Evolutionary conservation across 148 eudicot species (phyloP).

Genomic region (Persicaria maculosa): DNA sequence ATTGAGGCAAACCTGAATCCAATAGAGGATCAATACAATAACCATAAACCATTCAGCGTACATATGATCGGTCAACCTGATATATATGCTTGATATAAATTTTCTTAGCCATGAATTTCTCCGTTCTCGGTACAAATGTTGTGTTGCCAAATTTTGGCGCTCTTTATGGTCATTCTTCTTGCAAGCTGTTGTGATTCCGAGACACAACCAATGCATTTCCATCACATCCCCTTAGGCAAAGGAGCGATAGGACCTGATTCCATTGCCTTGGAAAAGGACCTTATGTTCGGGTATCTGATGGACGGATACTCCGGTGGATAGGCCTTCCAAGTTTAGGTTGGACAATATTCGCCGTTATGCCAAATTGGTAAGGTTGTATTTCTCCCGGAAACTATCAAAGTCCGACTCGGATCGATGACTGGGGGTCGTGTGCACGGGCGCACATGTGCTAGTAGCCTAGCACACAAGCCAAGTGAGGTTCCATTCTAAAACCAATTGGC

Average conservation of each 20-base stretch:
- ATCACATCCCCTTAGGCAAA: not conserved
- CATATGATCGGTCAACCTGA: no score
- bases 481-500: no score
- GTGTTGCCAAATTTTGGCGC: not conserved
- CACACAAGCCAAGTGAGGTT: no score
- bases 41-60: no score
- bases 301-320: not conserved
- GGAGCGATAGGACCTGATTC: not conserved
- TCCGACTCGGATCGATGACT: no score
- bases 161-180: not conserved
- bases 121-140: not conserved
- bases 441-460: no score
- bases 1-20: no score
- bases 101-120: not conserved
- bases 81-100: not conserved
- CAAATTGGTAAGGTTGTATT: not conserved
- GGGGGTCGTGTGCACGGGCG: no score
- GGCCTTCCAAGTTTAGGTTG: not conserved
- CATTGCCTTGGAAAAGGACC: not conserved
- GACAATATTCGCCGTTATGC: not conserved
- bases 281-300: not conserved
- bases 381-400: not conserved
- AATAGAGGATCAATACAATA: no score
- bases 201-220: not conserved
- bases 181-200: not conserved